Evolutionary conservation across 2,329 filamentous ascomycete species (phyloP).

Genomic region (Colletotrichum gloeosporioides): DNA sequence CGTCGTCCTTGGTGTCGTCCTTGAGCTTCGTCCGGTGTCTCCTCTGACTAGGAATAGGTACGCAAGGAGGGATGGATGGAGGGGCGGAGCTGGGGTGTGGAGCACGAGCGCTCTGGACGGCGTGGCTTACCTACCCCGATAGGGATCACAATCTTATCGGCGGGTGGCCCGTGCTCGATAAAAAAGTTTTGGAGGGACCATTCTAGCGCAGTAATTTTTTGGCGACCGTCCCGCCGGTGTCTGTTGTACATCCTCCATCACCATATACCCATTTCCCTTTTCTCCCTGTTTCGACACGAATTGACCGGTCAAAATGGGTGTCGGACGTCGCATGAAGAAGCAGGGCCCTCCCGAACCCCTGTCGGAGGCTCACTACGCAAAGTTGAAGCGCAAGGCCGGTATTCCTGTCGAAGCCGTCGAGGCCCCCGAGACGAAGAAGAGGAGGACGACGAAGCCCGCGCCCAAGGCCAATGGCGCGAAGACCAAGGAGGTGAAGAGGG

Average conservation of each 20-base stretch:
- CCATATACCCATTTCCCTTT: constrained; percentile 10
- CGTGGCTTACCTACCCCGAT: constrained; percentile 11
- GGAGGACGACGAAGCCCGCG: constrained; percentile 40
- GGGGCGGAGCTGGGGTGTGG: constrained; percentile 18
- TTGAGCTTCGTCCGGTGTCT: constrained; percentile 15
- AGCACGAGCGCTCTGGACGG: constrained; percentile 9
- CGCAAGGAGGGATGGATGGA: constrained; percentile 17
- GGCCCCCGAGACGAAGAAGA: constrained; percentile 69
- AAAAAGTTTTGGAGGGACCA: constrained; percentile 44
- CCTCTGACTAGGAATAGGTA: neutral
- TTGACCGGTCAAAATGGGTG: constrained; percentile 71
- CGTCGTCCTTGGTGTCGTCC: neutral
- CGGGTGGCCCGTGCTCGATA: constrained; percentile 7
- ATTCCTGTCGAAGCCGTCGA: constrained; percentile 66
- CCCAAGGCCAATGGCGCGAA: constrained; percentile 39
- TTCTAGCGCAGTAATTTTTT: neutral
- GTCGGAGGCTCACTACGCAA: constrained; percentile 79
- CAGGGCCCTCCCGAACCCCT: constrained; percentile 86
- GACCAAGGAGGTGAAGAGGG: constrained; percentile 38
- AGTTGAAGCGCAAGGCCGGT: constrained; percentile 83
- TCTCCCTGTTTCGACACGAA: constrained; percentile 21
- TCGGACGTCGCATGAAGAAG: constrained; percentile 92
- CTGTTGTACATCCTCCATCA: constrained; percentile 2
- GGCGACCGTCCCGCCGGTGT: neutral
- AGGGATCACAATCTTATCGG: constrained; percentile 11